A percentile compares a stretch with the other conserved stretches of the same genome.
Conservation (phyloP, 441 rosid species). For the Melastoma candidum region DNA sequence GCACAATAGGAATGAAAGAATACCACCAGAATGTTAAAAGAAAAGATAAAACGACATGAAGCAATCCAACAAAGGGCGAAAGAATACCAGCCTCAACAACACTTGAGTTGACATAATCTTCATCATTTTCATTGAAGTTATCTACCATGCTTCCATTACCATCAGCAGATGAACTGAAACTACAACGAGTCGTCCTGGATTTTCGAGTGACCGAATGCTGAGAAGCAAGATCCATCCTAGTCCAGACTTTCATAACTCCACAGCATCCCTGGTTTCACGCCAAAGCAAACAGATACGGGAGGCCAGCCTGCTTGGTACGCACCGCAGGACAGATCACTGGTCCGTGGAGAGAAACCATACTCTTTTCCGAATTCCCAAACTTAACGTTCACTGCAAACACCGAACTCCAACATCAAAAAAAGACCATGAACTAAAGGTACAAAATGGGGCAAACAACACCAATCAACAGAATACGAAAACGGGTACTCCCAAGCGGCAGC, state of each 20-base stretch:
- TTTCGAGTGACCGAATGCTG: conserved; percentile 21
- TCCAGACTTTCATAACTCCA: conserved; percentile 27
- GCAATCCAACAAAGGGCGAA: neutral
- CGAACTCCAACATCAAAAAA: too few species aligned
- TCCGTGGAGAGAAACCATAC: conserved; percentile 70
- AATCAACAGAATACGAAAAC: too few species aligned
- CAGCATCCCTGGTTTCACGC: conserved; percentile 32
- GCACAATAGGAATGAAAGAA: too few species aligned
- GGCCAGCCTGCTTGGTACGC: conserved; percentile 48
- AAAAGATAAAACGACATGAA: neutral
- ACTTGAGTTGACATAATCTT: conserved; percentile 73
- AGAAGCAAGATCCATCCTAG: conserved; percentile 21
- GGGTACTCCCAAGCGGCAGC: too few species aligned
- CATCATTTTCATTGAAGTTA: conserved; percentile 75
- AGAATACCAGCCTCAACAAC: conserved; percentile 87
- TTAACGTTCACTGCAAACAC: too few species aligned
- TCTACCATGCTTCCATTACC: conserved; percentile 76
- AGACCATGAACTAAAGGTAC: too few species aligned
- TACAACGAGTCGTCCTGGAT: conserved; percentile 38
- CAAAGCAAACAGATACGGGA: conserved; percentile 26
- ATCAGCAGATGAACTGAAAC: conserved; percentile 74
- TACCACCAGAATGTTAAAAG: neutral
- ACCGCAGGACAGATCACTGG: conserved; percentile 61
- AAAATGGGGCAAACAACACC: too few species aligned
- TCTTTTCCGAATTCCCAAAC: neutral